A percentile compares a stretch with the other conserved stretches of the same genome.
Evolutionary conservation across 495 filamentous ascomycete genomes (phyloP).

Genomic region (Neurospora sp.): DNA sequence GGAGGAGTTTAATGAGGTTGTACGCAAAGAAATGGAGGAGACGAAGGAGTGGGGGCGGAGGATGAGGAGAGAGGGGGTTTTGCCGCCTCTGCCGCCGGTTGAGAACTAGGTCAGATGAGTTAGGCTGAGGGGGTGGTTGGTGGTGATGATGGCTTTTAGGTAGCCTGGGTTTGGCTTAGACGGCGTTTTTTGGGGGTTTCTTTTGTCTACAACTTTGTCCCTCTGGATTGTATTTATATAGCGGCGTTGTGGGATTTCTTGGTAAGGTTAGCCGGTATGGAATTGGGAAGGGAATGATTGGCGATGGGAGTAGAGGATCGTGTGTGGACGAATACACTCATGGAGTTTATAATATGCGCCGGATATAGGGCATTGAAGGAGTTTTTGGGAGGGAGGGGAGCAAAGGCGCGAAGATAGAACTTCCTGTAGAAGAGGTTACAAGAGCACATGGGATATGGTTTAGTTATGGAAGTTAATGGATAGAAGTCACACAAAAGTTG

Average conservation of each 20-base stretch:
- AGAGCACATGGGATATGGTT: background rate
- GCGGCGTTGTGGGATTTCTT: background rate
- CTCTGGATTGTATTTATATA: background rate
- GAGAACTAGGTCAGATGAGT: background rate
- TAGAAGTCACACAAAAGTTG: background rate
- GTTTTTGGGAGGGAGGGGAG: background rate
- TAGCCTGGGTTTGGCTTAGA: background rate
- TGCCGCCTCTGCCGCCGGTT: background rate
- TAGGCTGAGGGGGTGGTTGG: background rate
- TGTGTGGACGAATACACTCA: too few relatives aligned
- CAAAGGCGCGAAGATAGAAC: background rate
- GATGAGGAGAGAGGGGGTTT: background rate
- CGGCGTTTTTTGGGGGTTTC: background rate
- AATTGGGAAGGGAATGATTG: too few relatives aligned
- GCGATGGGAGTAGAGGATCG: too few relatives aligned
- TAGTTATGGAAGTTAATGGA: background rate
- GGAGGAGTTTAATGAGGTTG: conserved; percentile 76
- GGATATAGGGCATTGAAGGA: background rate
- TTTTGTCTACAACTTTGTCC: background rate
- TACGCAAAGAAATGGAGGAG: conserved; percentile 72
- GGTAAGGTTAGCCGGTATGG: background rate
- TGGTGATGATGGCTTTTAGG: background rate
- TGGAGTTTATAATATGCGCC: background rate
- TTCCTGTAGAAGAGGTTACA: background rate
- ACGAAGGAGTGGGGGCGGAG: conserved; percentile 17